Base-by-base conservation (phyloP, 495 filamentous ascomycete species). In the Physcia stellaris region DNA sequence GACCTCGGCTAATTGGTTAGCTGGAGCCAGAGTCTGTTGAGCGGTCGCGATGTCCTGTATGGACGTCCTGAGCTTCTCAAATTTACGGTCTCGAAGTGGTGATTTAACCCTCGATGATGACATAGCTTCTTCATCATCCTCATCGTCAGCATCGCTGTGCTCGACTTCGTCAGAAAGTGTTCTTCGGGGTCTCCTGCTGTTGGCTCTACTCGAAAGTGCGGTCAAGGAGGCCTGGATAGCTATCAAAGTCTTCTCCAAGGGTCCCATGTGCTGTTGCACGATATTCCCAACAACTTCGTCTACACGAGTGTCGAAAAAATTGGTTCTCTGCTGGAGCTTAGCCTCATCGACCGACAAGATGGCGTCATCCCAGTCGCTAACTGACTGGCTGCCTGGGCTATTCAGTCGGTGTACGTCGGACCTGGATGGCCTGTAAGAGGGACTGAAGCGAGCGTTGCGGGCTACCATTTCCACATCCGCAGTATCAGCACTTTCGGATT, bases 121-220 rank as follows among this genome's bases (percentile, higher is more conserved):
- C 6, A 36, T 48, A 18, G 73, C 73, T 13, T 70, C 59, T 5
- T 74, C 77, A 18, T 93, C 85, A 48, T 93, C 87, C 51, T 94
- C 87, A 45, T 96, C 90, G 46, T 96, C 90, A 2, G 88, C 90
- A 59, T 95, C 90, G 42, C 86, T 94, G 33, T 87, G 70, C 33
- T 75, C 74, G 28, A 73, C 58, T 28, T 79, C 75, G 7, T 66
- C 69, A 33, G 79, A 80, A 13, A 71, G 53, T 46, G 77, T 80
- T 45, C 71, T 64, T 46, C 59, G 56, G 24, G 59, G 55, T 36
- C 58, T 54, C 30, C 58, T 48, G 37, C 51, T 63, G 11, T 54
- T 45, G 45, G 61, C 46, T 10, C 54, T 56, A n/a, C 55, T 51
- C 9, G 65, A 58, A 23, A 76, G 50, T 24, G 63, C 61, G 35